Evolutionary conservation across 495 filamentous ascomycete species (phyloP).

Genomic region (Neurospora discreta): DNA sequence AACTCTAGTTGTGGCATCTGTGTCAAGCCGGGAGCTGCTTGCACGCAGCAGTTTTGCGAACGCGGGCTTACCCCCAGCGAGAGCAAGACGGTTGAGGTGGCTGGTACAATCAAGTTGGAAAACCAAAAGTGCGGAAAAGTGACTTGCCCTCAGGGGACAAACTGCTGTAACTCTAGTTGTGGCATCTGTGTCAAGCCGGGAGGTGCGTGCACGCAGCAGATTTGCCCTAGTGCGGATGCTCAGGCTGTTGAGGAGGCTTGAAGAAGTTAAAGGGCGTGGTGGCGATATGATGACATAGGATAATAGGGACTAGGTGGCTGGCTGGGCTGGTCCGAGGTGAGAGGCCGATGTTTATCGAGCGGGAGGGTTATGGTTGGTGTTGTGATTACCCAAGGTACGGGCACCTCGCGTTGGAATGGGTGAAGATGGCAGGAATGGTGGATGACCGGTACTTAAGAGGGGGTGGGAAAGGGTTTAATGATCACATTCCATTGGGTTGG

Average conservation of each 20-base stretch:
- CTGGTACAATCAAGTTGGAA: neutral
- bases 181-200: conserved; percentile 12
- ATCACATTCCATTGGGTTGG: neutral
- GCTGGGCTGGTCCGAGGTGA: neutral
- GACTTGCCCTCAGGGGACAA: conserved; percentile 4
- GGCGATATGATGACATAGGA: neutral
- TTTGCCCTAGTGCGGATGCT: conserved; percentile 1
- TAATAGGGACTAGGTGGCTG: neutral
- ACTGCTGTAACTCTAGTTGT: conserved; percentile 18
- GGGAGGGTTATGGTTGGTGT: neutral
- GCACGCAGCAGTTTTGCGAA: conserved; percentile 11
- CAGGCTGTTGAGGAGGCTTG: neutral
- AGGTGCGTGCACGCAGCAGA: conserved; percentile 10
- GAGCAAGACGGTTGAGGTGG: neutral
- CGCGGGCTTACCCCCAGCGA: neutral
- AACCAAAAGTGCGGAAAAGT: conserved; percentile 6
- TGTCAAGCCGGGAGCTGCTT: conserved; percentile 9
- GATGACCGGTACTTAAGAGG: neutral
- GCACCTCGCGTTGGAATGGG: neutral
- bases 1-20: conserved; percentile 15
- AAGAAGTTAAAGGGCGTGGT: neutral
- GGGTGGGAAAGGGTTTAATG: neutral
- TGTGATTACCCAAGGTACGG: neutral
- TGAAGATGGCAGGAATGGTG: neutral
- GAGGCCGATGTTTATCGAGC: neutral